These are phyloP conservation scores for Golubevia sp. DNA, from an alignment of 1,284 basidiomycete species.

Conservation along the genomic window DNA sequence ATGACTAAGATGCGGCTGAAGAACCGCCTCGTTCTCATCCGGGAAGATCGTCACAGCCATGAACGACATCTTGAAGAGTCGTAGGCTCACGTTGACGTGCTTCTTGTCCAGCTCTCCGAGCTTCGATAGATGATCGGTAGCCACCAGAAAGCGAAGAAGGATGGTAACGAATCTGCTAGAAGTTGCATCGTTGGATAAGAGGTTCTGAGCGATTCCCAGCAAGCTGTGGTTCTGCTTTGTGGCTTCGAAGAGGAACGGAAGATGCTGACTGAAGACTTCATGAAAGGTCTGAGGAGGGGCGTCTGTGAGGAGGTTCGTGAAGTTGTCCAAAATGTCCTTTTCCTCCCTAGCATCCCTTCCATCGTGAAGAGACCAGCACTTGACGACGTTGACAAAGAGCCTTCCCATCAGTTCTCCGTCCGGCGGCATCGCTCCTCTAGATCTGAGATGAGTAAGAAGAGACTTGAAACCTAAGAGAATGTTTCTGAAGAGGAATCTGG, in stretches of 20 bases:
- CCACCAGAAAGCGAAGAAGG: constrained; percentile 83
- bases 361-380: constrained; percentile 85
- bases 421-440: constrained; percentile 76
- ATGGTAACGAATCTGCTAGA: constrained; percentile 92
- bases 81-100: constrained; percentile 74
- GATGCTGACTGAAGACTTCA: constrained; percentile 48
- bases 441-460: constrained; percentile 77
- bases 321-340: constrained; percentile 84
- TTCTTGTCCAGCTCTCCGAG: constrained; percentile 84
- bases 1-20: constrained; percentile 89
- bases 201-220: constrained; percentile 81
- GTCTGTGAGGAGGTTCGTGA: constrained; percentile 66
- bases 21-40: constrained; percentile 81
- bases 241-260: constrained; percentile 51
- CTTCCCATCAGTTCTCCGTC: constrained; percentile 86
- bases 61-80: constrained; percentile 96
- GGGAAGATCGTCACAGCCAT: constrained; percentile 82
- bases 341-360: constrained; percentile 72
- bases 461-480: constrained; percentile 88
- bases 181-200: constrained; percentile 81
- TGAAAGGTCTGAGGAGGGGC: constrained; percentile 66
- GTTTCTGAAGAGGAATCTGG: constrained; percentile 83
- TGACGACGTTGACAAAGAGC: constrained; percentile 83
- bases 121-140: constrained; percentile 71
- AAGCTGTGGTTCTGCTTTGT: constrained; percentile 72